These are phyloP conservation scores for Nephelium lappaceum DNA, from an alignment of 345 rosid genomes.

Conservation along the genomic window DNA sequence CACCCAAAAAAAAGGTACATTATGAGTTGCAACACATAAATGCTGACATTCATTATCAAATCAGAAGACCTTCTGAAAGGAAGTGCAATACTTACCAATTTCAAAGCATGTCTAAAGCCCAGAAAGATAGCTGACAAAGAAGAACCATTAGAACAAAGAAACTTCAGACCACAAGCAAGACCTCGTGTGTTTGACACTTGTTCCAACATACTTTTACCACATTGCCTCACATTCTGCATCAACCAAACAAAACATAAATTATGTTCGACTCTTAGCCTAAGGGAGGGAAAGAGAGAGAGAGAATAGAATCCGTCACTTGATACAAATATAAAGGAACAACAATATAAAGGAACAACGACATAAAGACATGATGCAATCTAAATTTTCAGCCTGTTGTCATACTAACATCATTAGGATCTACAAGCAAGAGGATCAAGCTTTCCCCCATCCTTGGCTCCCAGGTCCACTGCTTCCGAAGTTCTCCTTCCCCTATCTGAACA, in stretches of 20 bases:
- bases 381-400: neutral
- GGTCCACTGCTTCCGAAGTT: slow-evolving; percentile 76
- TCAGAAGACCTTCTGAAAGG: slow-evolving; percentile 20
- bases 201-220: slow-evolving; percentile 85
- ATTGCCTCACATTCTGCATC: slow-evolving; percentile 81
- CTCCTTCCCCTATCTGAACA: slow-evolving; percentile 63
- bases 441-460: slow-evolving; percentile 94
- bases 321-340: neutral
- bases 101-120: slow-evolving; percentile 81
- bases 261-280: slow-evolving; percentile 13
- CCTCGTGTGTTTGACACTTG: slow-evolving; percentile 83
- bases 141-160: slow-evolving; percentile 67
- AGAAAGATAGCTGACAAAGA: slow-evolving; percentile 59
- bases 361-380: neutral
- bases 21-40: neutral
- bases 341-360: neutral
- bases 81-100: slow-evolving; percentile 57
- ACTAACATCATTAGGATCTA: slow-evolving; percentile 93
- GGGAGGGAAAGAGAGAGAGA: neutral
- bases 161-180: slow-evolving; percentile 80
- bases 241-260: slow-evolving; percentile 25
- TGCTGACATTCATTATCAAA: slow-evolving; percentile 1
- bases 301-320: slow-evolving; percentile 9
- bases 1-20: neutral
- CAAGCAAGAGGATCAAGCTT: slow-evolving; percentile 78